Conservation (phyloP, 2,329 filamentous ascomycete species). For the Penicillium carneum region DNA sequence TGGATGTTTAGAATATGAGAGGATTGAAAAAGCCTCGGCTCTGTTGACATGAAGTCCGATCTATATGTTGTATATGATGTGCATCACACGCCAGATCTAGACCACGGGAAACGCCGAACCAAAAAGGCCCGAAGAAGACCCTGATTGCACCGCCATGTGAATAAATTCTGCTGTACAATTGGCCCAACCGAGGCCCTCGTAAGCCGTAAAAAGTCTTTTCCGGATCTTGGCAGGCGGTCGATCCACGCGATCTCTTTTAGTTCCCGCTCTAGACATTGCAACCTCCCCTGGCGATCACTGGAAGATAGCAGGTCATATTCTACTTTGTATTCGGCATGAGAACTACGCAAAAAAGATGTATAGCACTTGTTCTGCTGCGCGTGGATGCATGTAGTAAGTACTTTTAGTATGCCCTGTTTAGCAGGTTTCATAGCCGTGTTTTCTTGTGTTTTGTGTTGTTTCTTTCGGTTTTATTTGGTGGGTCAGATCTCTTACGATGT, state of each 20-base stretch:
- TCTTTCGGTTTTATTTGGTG: background rate
- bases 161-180: background rate
- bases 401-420: background rate
- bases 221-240: slow-evolving; percentile 8
- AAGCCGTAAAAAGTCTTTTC: slow-evolving; percentile 9
- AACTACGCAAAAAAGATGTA: background rate
- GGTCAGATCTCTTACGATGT: background rate
- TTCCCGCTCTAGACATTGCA: slow-evolving; percentile 14
- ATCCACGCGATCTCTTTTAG: slow-evolving; percentile 15
- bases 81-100: background rate
- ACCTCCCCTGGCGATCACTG: slow-evolving; percentile 24
- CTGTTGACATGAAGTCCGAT: background rate
- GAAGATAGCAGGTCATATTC: background rate
- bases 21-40: background rate
- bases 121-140: background rate
- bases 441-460: background rate
- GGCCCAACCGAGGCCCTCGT: background rate
- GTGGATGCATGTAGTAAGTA: background rate
- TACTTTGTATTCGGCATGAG: background rate
- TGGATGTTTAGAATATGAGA: background rate
- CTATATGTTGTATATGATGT: background rate
- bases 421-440: background rate
- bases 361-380: too few species aligned
- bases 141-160: slow-evolving; percentile 1
- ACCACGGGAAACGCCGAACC: slow-evolving; percentile 7